These are phyloP conservation scores for Candida qinlingensis DNA, from an alignment of 805 yeast species.

Conservation along the genomic window DNA sequence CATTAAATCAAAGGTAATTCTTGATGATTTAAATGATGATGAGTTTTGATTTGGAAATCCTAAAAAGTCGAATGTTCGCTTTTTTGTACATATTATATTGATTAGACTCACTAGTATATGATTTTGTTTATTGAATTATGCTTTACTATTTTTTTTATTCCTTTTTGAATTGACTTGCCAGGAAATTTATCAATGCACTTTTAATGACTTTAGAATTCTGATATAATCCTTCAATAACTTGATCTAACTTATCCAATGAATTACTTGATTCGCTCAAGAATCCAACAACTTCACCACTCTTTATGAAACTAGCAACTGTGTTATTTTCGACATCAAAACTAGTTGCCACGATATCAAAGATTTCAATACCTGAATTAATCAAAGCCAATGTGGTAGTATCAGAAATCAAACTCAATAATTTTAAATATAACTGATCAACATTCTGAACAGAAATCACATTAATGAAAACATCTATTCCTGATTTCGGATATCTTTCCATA, in stretches of 20 bases:
- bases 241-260: constrained; percentile 4
- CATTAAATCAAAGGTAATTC: constrained; percentile 18
- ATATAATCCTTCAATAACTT: constrained; percentile 3
- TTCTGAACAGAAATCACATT: constrained; percentile 46
- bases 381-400: constrained; percentile 60
- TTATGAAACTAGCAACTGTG: constrained; percentile 45
- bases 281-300: constrained; percentile 57
- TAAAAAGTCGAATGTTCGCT: neutral
- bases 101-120: too few species aligned
- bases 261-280: constrained; percentile 43
- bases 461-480: constrained; percentile 75
- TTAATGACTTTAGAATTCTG: constrained; percentile 6
- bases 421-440: constrained; percentile 28
- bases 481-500: constrained; percentile 79
- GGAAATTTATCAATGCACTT: constrained; percentile 2
- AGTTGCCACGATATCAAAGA: constrained; percentile 69
- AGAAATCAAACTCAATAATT: constrained; percentile 34
- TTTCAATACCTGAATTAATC: constrained; percentile 79
- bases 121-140: too few species aligned
- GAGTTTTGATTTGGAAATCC: neutral
- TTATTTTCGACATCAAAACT: constrained; percentile 42
- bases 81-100: neutral
- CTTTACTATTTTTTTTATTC: neutral
- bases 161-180: constrained; percentile 5
- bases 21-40: constrained; percentile 19